Conservation (phyloP, 2,329 filamentous ascomycete genomes). For the Tympanopsis confertula region DNA sequence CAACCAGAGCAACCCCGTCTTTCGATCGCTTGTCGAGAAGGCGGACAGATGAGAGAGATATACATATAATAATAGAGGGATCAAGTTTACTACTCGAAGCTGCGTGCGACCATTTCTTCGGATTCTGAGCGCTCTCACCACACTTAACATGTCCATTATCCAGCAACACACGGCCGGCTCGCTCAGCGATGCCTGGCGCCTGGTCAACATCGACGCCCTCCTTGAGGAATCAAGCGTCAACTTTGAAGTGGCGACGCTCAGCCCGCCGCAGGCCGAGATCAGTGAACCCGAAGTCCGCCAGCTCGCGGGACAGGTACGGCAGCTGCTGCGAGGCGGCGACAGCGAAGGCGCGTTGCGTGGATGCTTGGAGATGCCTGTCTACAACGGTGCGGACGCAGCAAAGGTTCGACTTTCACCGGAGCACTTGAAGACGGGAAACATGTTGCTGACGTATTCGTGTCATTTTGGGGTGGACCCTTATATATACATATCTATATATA, state of each 20-base stretch:
- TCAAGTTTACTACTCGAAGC: too few species aligned
- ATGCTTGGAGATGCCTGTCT: conserved; percentile 77
- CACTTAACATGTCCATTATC: conserved; percentile 57
- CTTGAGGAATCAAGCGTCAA: conserved; percentile 83
- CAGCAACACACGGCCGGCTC: conserved; percentile 50
- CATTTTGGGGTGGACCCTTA: background rate
- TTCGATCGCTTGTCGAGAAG: too few species aligned
- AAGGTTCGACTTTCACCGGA: conserved; percentile 32
- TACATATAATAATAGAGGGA: too few species aligned
- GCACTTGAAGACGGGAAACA: background rate
- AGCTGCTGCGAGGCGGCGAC: conserved; percentile 78
- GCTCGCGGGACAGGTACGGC: conserved; percentile 70
- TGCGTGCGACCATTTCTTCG: too few species aligned
- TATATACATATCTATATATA: background rate
- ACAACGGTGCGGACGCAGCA: conserved; percentile 42
- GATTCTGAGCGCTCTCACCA: too few species aligned
- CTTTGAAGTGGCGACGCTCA: conserved; percentile 78
- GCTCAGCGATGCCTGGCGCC: conserved; percentile 62
- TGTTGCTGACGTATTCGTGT: background rate
- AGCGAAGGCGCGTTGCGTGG: conserved; percentile 74
- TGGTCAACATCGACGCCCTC: conserved; percentile 85
- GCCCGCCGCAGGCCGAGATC: conserved; percentile 63
- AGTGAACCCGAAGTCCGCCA: conserved; percentile 69
- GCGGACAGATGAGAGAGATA: too few species aligned
- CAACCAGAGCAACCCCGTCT: too few species aligned